Conservation (phyloP, 2,329 filamentous ascomycete species). For the Canariomyces notabilis region DNA sequence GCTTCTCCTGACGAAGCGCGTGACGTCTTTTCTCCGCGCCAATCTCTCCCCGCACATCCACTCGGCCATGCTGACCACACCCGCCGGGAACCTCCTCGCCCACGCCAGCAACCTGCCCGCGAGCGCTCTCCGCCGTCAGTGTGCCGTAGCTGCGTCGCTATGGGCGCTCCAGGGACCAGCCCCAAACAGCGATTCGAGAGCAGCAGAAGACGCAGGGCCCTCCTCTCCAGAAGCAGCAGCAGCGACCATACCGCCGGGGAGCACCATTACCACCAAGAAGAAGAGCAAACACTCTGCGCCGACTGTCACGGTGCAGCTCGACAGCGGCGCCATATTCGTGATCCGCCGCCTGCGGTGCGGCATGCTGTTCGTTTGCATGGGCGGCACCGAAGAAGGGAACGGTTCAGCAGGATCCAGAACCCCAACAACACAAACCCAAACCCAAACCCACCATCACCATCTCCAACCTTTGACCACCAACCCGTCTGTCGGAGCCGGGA, state of each 20-base stretch:
- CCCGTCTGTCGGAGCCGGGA: not conserved
- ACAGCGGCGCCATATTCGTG: conserved; percentile 51
- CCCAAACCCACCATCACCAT: conserved; percentile 1
- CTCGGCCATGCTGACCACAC: conserved; percentile 55
- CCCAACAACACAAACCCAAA: not conserved
- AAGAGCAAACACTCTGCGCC: conserved; percentile 12
- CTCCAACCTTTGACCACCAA: not conserved
- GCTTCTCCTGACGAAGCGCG: conserved; percentile 60
- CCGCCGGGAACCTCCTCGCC: conserved; percentile 58
- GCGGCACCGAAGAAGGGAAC: conserved; percentile 28
- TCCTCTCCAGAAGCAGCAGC: conserved; percentile 2
- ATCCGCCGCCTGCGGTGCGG: conserved; percentile 54
- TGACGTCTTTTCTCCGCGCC: conserved; percentile 56
- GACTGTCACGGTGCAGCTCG: conserved; percentile 54
- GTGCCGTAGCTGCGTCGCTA: conserved; percentile 58
- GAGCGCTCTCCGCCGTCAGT: conserved; percentile 55
- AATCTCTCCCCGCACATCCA: conserved; percentile 54
- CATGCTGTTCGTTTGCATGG: conserved; percentile 58
- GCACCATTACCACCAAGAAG: conserved; percentile 10
- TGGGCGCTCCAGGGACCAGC: conserved; percentile 53
- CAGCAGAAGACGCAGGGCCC: conserved; percentile 2
- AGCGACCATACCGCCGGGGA: not conserved
- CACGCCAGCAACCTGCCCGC: conserved; percentile 54
- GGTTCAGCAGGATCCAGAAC: too few relatives aligned
- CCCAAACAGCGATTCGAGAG: not conserved